Evolutionary conservation across 2,329 filamentous ascomycete genomes (phyloP), one percentile per base, ranked within the genome.

Genomic region (Pseudogymnoascus sp.): DNA sequence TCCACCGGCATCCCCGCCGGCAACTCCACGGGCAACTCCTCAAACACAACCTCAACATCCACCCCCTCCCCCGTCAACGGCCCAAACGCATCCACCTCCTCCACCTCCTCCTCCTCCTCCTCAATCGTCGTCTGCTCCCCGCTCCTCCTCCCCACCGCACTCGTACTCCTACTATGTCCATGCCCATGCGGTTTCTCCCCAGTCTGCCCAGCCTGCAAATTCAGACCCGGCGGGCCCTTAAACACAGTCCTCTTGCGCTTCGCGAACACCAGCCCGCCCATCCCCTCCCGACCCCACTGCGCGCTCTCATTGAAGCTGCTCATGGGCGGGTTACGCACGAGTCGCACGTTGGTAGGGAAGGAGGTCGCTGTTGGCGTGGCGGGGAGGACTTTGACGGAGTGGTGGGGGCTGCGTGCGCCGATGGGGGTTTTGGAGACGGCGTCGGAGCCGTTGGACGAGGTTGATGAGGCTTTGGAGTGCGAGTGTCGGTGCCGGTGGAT

Each of bases 381-480:
- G 1, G 94, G 93, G 2, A 97, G 83, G n/a, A 97, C 89, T 75
- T 97, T 97, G 68, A 97, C 88, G 0, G 90, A 96, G 66, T 90
- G 84, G 71, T 97, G 91, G 1, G 94, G 93, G 2, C 88, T 92
- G 22, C 89, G 85, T 20, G 12, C 82, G 82, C 35, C 82, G 76
- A 84, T 76, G 1, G 83, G 85, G 14, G 83, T 87, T 69, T 86
- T 88, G 35, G 88, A 88, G 16, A 86, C 84, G 0, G 87, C 86
- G 3, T 88, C 85, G 0, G 88, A 87, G 20, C 85, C 87, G 63
- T 87, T 88, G 4, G 89, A 96, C 43, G 91, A 96, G 1, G 91
- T 94, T 0, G 91, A 97, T 0, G 90, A 96, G 0, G 94, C 91
- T 74, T 97, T 97, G 20, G 91, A 96, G 72, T 97, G 93, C 1